phyloP scores from a whole-genome alignment of 805 yeast species.

The Saccharomyces paradoxus region DNA sequence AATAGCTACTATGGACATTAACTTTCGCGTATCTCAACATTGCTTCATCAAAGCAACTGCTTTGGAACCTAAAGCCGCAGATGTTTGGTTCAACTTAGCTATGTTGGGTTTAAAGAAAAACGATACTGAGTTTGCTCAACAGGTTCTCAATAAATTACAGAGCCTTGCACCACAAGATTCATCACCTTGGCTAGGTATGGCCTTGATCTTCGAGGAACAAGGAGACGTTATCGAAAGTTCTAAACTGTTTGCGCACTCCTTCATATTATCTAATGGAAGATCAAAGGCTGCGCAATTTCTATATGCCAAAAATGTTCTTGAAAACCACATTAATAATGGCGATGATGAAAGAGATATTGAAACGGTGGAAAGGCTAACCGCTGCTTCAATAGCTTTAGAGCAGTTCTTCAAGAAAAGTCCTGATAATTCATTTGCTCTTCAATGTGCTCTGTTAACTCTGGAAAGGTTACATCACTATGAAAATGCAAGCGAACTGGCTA shows the following conservation, averaged over 20 bases:
- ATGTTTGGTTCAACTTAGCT: conserved; percentile 77
- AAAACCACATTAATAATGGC: conserved; percentile 36
- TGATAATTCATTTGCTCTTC: conserved; percentile 47
- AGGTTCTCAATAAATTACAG: conserved; percentile 65
- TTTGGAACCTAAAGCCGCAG: conserved; percentile 57
- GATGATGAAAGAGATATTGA: conserved; percentile 48
- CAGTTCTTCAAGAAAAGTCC: conserved; percentile 59
- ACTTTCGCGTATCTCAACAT: conserved; percentile 79
- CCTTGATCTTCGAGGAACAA: conserved; percentile 45
- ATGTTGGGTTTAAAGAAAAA: conserved; percentile 59
- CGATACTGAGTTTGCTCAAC: conserved; percentile 65
- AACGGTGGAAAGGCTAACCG: conserved; percentile 54
- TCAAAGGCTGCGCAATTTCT: conserved; percentile 62
- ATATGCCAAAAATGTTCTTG: conserved; percentile 54
- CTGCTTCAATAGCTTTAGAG: conserved; percentile 59
- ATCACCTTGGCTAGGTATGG: conserved; percentile 81
- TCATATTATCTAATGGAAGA: conserved; percentile 64
- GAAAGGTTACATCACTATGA: conserved; percentile 66
- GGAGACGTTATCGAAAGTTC: conserved; percentile 47
- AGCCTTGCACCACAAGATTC: conserved; percentile 72
- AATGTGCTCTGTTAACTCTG: conserved; percentile 44
- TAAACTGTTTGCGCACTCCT: conserved; percentile 68
- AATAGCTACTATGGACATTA: conserved; percentile 53
- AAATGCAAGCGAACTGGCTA: conserved; percentile 43
- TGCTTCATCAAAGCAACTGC: conserved; percentile 79